Evolutionary conservation across 345 rosid genomes (phyloP), one percentile per base, ranked within the genome.

Genomic region (Moricandia moricandioides): DNA sequence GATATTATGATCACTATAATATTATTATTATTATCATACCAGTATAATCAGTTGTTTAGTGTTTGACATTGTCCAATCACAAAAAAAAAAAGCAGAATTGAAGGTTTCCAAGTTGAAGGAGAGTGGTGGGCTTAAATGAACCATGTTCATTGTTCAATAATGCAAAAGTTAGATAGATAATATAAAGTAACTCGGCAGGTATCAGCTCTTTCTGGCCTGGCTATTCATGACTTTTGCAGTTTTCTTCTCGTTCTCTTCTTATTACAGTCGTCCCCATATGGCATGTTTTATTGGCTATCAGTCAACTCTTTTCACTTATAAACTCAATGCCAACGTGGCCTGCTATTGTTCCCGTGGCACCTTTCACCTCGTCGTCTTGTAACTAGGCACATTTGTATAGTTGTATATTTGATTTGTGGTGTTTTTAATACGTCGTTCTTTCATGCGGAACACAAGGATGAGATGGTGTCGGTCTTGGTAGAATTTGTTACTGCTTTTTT

Each of bases 311-410:
- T 45, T 47, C 62, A 26, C 61, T 33, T 70, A 12, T 34, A 35
- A 45, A 2, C 47, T 12, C 34, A 57, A 21, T 45, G 54, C 52
- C 63, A 65, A 51, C 73, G 45, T 72, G 77, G 51, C 59, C 57
- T 72, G 77, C 52, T 72, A 35, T 67, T 66, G 64, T 30, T 37
- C 70, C 31, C 71, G 45, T 78, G 77, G 49, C 51, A 51, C 58
- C 52, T 72, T 71, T 72, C 73, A 3, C 37, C 77, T 78, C 69
- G 77, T 72, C 81, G 77, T 72, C 39, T 78, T 75, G 43, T 68
- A 35, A 61, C 29, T 31, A 4, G 35, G 6, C 49, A 45, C 37
- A 43, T 14, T 47, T n/a, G 37, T 35, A 43, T 43, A 52, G 11
- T 17, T 17, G 57, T 16, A 51, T 51, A 12, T 10, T 2, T 37